Evolutionary conservation across 306 rosid species (phyloP), one percentile per base, ranked within the genome.

Genomic region (Quercus alba): DNA sequence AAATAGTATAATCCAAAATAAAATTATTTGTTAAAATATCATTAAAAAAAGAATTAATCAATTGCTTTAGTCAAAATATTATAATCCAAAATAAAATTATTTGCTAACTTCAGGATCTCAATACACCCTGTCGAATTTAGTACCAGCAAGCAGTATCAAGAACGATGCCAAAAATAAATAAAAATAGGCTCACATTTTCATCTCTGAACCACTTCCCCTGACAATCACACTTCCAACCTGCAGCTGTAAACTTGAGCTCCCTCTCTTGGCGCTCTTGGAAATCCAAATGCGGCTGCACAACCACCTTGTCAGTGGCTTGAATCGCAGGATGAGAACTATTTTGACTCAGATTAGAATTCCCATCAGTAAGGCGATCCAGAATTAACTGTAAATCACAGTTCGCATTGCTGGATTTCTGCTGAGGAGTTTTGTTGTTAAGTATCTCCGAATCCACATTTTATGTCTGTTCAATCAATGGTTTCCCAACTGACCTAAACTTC

Each of bases 191-290:
- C 71, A 84, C 82, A 74, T 82, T 86, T 84, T 84, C 85, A 70
- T 84, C 87, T 73, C 64, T 69, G 80, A 75, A 83, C 89, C 90
- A 78, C 71, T 84, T 84, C 31, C 87, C 85, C 64, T 81, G 61
- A 79, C 81, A 46, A 59, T 84, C 84, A 79, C 82, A 80, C 78
- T 84, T 87, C 90, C 90, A 87, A 51, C 89, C 86, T 33, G 84
- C 79, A 75, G 83, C 71, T 10, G 80, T 84, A 75, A 84, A 86
- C 81, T 85, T 87, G 73, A 86, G 84, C 78, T 87, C 85, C 78
- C 70, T 85, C 54, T 82, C 80, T 69, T 74, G 23, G 26, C 76
- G 81, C 79, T 86, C 87, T 72, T 18, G 64, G 76, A 59, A 81
- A 81, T 81, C 78, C 75, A 82, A 78, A 85, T 51, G 54, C 63